Evolutionary conservation across 176 grass and related monocot species (phyloP).

Genomic region (Neostapfia colusana): DNA sequence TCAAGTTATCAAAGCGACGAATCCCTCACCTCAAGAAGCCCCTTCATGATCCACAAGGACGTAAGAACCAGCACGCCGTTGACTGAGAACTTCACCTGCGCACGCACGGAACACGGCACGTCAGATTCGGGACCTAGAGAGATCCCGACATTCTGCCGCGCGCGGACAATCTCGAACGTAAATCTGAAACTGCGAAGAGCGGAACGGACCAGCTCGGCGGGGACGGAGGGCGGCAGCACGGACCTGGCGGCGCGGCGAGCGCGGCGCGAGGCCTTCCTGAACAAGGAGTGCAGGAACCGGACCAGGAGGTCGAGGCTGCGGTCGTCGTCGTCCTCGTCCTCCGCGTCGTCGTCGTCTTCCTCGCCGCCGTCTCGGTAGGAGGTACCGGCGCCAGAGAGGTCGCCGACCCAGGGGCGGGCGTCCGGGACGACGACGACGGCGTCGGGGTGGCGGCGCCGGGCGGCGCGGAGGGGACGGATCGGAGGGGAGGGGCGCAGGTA

Average conservation of each 20-base stretch:
- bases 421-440: constrained; percentile 62
- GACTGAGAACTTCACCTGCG: constrained; percentile 91
- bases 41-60: constrained; percentile 82
- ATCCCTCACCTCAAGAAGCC: constrained; percentile 78
- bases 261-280: constrained; percentile 71
- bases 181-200: not conserved
- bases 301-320: constrained; percentile 81
- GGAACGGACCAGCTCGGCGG: constrained; percentile 70
- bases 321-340: constrained; percentile 62
- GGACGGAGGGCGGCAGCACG: constrained; percentile 85
- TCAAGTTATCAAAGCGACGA: constrained; percentile 6
- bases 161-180: not conserved
- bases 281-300: constrained; percentile 65
- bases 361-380: constrained; percentile 40
- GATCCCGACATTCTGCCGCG: constrained; percentile 18
- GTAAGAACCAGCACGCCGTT: constrained; percentile 82
- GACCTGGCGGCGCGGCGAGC: constrained; percentile 73
- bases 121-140: constrained; percentile 17
- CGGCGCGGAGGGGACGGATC: constrained; percentile 38
- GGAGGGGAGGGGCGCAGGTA: constrained; percentile 12
- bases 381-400: constrained; percentile 43
- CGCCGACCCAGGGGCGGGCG: constrained; percentile 64
- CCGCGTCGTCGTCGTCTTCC: constrained; percentile 54
- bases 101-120: constrained; percentile 17
- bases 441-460: constrained; percentile 53